These are phyloP conservation scores for Aureobasidium sp. DNA, from an alignment of 2,329 filamentous ascomycete species.

Conservation along the genomic window DNA sequence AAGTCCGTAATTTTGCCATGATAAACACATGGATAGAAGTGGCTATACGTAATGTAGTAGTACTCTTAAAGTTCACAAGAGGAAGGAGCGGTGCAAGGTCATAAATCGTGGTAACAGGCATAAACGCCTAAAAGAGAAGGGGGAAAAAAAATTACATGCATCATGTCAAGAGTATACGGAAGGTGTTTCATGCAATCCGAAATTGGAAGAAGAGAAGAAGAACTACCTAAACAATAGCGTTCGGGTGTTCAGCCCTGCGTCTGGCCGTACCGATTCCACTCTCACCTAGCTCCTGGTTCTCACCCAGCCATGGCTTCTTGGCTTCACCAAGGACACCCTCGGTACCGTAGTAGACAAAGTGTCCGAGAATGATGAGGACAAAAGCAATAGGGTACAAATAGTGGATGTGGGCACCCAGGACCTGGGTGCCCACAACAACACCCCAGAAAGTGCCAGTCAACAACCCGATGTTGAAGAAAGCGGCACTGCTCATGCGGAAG, in stretches of 20 bases:
- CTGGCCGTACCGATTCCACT: conserved; percentile 80
- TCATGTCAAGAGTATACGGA: not conserved
- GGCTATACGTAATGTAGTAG: not conserved
- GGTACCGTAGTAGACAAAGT: conserved; percentile 80
- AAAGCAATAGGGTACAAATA: conserved; percentile 95
- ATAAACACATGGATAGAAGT: not conserved
- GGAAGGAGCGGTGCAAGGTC: not conserved
- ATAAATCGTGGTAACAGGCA: not conserved
- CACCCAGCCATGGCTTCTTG: conserved; percentile 90
- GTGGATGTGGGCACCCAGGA: conserved; percentile 74
- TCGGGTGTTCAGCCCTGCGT: conserved; percentile 42
- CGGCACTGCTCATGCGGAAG: conserved; percentile 81
- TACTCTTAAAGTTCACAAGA: not conserved
- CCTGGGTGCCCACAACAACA: conserved; percentile 80
- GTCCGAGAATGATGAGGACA: conserved; percentile 78
- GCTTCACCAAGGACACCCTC: conserved; percentile 78
- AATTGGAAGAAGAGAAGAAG: too few species aligned
- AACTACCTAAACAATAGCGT: conserved; percentile 6
- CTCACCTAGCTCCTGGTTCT: conserved; percentile 74
- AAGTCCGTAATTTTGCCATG: too few species aligned
- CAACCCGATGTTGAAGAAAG: conserved; percentile 93
- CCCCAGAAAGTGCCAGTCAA: conserved; percentile 97
- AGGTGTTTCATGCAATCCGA: too few species aligned
- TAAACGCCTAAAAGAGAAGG: not conserved
- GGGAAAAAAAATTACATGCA: not conserved